Conservation (phyloP, 371 early-diverging fungal genomes). For the Dichotomocladium elegans region DNA sequence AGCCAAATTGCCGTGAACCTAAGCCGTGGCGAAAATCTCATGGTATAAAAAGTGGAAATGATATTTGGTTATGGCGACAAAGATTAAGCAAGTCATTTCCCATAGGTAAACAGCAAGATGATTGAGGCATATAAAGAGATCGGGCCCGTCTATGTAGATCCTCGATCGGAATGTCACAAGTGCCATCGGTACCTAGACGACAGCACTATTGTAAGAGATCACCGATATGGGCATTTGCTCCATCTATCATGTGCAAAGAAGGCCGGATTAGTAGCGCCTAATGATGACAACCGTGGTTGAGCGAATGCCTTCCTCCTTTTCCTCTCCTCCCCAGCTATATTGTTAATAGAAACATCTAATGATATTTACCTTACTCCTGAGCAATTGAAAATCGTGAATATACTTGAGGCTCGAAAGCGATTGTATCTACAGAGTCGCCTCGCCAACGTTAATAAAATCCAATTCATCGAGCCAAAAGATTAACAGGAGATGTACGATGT, state of each 20-base stretch:
- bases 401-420: too few relatives aligned
- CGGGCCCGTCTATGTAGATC: conserved; percentile 43
- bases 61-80: not conserved
- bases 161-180: conserved; percentile 41
- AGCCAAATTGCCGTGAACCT: conserved; percentile 54
- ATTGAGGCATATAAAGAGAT: conserved; percentile 42
- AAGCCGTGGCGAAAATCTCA: conserved; percentile 58
- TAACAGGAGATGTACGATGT: too few relatives aligned
- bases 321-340: too few relatives aligned
- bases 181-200: conserved; percentile 49
- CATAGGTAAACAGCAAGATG: conserved; percentile 37
- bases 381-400: too few relatives aligned
- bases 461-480: too few relatives aligned
- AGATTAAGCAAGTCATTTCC: not conserved
- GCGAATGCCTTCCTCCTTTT: too few relatives aligned
- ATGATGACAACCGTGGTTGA: too few relatives aligned
- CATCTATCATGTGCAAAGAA: conserved; percentile 55
- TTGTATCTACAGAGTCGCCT: too few relatives aligned
- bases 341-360: too few relatives aligned
- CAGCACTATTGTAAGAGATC: conserved; percentile 48
- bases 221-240: conserved; percentile 39
- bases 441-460: too few relatives aligned
- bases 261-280: conserved; percentile 14
- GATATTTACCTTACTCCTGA: too few relatives aligned
- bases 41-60: conserved; percentile 30